Percentiles rank a stretch among this genome's conserved stretches.
phyloP scores from a whole-genome alignment of 495 filamentous ascomycete species.

The Lasiosphaeria hispida region DNA sequence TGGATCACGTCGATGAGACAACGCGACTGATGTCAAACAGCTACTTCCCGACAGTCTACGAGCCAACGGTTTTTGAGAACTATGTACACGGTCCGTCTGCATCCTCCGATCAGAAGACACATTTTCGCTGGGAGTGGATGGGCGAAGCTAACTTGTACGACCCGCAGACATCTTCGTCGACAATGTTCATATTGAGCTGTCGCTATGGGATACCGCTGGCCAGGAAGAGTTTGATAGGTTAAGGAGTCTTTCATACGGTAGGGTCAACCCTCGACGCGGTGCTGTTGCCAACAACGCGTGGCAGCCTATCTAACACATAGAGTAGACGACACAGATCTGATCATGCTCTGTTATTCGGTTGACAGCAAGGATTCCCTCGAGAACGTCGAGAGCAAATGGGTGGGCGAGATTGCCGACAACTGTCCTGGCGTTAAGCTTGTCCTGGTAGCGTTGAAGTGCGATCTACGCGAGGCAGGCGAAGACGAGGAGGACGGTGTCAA shows the following conservation, averaged over 20 bases:
- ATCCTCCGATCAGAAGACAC: not conserved
- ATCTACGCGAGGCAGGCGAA: slow-evolving; percentile 71
- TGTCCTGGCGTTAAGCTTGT: slow-evolving; percentile 93
- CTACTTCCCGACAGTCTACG: slow-evolving; percentile 98
- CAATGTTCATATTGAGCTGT: slow-evolving; percentile 91
- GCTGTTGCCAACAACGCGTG: not conserved
- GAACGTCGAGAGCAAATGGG: slow-evolving; percentile 98
- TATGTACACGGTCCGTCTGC: slow-evolving; percentile 84
- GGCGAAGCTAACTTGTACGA: slow-evolving; percentile 11
- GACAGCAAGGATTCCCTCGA: slow-evolving; percentile 95
- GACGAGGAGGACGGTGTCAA: slow-evolving; percentile 50
- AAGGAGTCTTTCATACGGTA: slow-evolving; percentile 86
- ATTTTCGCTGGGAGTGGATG: not conserved
- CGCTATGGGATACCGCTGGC: slow-evolving; percentile 96
- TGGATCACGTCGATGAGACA: no score
- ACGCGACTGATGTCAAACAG: slow-evolving; percentile 40
- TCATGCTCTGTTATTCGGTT: slow-evolving; percentile 98
- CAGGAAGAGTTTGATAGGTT: slow-evolving; percentile 99
- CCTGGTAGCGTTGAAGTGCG: slow-evolving; percentile 95
- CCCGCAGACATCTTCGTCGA: slow-evolving; percentile 91
- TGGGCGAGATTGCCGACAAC: slow-evolving; percentile 95
- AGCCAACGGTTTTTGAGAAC: slow-evolving; percentile 99
- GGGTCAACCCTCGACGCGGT: not conserved
- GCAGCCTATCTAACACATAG: slow-evolving; percentile 7
- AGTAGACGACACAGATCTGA: slow-evolving; percentile 82